These are phyloP conservation scores for Pseudogymnoascus sp. DNA, from an alignment of 2,329 filamentous ascomycete species.

Conservation along the genomic window DNA sequence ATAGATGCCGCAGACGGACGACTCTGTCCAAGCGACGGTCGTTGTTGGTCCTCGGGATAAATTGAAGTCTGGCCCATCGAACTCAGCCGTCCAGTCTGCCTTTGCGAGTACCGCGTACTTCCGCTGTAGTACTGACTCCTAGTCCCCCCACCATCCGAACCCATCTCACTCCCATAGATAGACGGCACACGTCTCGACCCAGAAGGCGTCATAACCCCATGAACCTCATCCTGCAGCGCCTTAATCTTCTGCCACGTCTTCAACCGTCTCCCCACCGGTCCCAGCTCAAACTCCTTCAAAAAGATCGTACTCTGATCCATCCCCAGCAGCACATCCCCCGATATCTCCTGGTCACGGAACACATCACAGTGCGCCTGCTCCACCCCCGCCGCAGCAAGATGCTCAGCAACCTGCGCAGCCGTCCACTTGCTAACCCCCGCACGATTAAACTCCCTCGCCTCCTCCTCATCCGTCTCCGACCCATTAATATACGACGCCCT, in stretches of 20 bases:
- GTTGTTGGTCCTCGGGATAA: background rate
- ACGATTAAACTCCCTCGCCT: constrained; percentile 41
- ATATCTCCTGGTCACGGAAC: constrained; percentile 92
- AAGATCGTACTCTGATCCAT: constrained; percentile 96
- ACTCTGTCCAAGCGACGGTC: constrained; percentile 38
- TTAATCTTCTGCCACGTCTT: constrained; percentile 98
- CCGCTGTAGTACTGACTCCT: constrained; percentile 37
- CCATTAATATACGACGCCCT: constrained; percentile 88
- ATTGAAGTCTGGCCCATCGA: background rate
- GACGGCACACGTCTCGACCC: constrained; percentile 45
- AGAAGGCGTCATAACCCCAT: constrained; percentile 36
- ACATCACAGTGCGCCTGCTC: constrained; percentile 89
- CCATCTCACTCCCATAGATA: constrained; percentile 51
- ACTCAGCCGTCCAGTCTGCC: background rate
- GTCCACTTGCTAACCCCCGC: constrained; percentile 75
- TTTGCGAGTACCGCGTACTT: background rate
- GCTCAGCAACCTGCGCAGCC: constrained; percentile 76
- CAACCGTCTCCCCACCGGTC: constrained; percentile 78
- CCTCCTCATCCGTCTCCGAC: constrained; percentile 91
- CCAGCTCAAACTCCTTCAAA: constrained; percentile 90
- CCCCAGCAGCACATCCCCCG: constrained; percentile 82
- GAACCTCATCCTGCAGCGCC: constrained; percentile 79
- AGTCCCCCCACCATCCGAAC: constrained; percentile 46
- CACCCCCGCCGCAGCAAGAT: constrained; percentile 76
- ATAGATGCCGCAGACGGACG: constrained; percentile 75